Percentiles rank a stretch among this genome's conserved stretches.
phyloP scores from a whole-genome alignment of 345 rosid species.

The Lagerstroemia speciosa region DNA sequence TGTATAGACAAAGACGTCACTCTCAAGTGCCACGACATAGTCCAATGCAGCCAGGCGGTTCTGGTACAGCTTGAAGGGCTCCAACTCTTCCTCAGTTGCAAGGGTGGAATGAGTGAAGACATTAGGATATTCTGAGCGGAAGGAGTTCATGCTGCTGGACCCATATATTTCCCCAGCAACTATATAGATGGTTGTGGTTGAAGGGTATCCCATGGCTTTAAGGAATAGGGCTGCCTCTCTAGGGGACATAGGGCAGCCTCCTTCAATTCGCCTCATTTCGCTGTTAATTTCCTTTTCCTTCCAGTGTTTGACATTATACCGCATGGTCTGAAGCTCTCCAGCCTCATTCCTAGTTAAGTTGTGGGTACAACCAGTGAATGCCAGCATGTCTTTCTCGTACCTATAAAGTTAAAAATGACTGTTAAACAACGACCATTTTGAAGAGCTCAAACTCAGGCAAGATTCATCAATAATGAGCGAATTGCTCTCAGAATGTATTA shows the following conservation, averaged over 20 bases:
- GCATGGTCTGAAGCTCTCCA: slow-evolving; percentile 67
- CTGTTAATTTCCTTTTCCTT: slow-evolving; percentile 96
- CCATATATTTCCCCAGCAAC: slow-evolving; percentile 92
- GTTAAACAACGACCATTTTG: too few relatives aligned
- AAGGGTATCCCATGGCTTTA: slow-evolving; percentile 93
- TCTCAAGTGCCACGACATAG: slow-evolving; percentile 79
- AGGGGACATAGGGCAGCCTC: slow-evolving; percentile 98
- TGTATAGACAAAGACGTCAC: slow-evolving; percentile 86
- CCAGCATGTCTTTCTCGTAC: slow-evolving; percentile 98
- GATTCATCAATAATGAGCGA: too few relatives aligned
- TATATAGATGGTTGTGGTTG: slow-evolving; percentile 72
- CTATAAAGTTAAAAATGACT: slow-evolving; percentile 26
- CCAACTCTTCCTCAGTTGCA: slow-evolving; percentile 74
- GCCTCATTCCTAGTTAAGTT: slow-evolving; percentile 70
- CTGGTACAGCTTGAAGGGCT: slow-evolving; percentile 61
- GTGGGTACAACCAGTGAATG: slow-evolving; percentile 97
- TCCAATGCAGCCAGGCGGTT: slow-evolving; percentile 94
- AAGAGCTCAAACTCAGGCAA: background rate
- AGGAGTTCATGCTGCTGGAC: slow-evolving; percentile 64
- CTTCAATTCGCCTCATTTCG: slow-evolving; percentile 49
- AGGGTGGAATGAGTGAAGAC: slow-evolving; percentile 71
- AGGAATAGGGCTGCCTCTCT: slow-evolving; percentile 92
- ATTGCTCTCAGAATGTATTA: too few relatives aligned
- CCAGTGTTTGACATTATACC: slow-evolving; percentile 81
- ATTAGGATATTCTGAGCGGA: slow-evolving; percentile 71